Percentiles rank a stretch among this genome's conserved stretches.
phyloP scores from a whole-genome alignment of 2,329 filamentous ascomycete genomes.

The Aureobasidium subglaciale region DNA sequence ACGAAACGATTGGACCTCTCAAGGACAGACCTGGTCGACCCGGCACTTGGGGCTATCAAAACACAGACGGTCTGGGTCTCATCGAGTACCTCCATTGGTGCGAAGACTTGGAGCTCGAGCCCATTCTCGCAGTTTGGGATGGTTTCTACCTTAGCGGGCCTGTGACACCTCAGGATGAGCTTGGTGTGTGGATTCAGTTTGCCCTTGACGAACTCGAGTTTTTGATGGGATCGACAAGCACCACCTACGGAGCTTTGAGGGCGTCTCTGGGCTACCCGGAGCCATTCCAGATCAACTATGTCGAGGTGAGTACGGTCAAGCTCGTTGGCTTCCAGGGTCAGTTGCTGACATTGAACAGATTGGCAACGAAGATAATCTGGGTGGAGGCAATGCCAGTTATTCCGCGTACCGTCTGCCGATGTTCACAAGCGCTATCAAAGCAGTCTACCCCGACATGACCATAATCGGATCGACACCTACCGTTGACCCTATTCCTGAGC shows the following conservation, averaged over 20 bases:
- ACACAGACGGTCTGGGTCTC: constrained; percentile 56
- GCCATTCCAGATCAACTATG: constrained; percentile 54
- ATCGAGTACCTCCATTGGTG: constrained; percentile 51
- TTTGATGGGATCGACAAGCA: constrained; percentile 47
- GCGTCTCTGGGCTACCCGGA: constrained; percentile 54
- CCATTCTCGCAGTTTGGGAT: constrained; percentile 51
- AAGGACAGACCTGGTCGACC: constrained; percentile 47
- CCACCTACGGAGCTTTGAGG: constrained; percentile 51
- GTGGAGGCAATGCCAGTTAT: constrained; percentile 31
- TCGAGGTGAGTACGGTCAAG: constrained; percentile 37
- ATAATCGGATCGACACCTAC: constrained; percentile 44
- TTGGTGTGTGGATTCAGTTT: constrained; percentile 51
- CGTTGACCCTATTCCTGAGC: constrained; percentile 21
- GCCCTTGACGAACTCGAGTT: constrained; percentile 59
- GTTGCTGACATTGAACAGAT: constrained; percentile 27
- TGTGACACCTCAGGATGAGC: constrained; percentile 40
- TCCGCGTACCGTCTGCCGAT: constrained; percentile 48
- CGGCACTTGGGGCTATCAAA: constrained; percentile 53
- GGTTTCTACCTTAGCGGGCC: constrained; percentile 50
- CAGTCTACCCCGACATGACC: constrained; percentile 50
- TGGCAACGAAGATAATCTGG: constrained; percentile 62
- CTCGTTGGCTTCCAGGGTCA: not conserved
- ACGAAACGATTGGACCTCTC: constrained; percentile 49
- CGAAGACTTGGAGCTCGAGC: constrained; percentile 51
- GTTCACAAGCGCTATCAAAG: constrained; percentile 54